Base-by-base conservation (phyloP, 768 basidiomycete genomes). In the Kwoniella europaea region DNA sequence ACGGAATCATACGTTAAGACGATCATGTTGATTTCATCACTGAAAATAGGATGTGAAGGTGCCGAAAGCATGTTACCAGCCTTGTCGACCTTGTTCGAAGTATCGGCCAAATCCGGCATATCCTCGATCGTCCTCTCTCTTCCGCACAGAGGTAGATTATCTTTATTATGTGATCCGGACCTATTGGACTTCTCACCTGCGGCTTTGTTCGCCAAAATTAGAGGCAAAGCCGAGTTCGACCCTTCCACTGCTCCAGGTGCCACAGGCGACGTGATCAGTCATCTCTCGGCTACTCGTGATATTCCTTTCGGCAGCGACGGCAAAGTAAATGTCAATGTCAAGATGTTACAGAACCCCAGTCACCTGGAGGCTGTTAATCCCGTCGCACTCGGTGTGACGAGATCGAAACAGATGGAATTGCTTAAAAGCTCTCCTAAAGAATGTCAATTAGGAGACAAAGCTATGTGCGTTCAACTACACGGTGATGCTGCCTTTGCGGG, bases 51-150 rank as follows among this genome's bases (percentile, higher is more conserved):
- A 0, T 86, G 95, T 46, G 94, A 97, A 83, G 94, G 94, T 2
- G 94, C 91, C 1, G 94, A 96, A 85, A 93, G 92, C 2, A 95
- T 96, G 94, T 84, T 97, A 27, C 91, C 93, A 4, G 94, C 93
- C 1, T 85, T 96, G 2, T 92, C 94, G 70, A 86, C 88, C 0
- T 82, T 97, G 18, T 92, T 97, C 75, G 84, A 86, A 0, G 85
- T 87, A 2, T 90, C 92, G 9, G 87, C 91, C 2, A 83, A 85
- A 75, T 88, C 88, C 55, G 91, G 90, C 6, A 86, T 92, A 50
- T 87, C 86, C 46, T 88, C 91, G 58, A 87, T 94, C 67, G 86
- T 94, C 52, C 86, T 94, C 43, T 91, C 89, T 22, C 92, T 94
- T 91, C 92, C 93, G 52, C 93, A 94, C 78, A 88, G 93, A 55